Base-by-base conservation (phyloP, 768 basidiomycete genomes). In the Sporobolomyces roseus region DNA sequence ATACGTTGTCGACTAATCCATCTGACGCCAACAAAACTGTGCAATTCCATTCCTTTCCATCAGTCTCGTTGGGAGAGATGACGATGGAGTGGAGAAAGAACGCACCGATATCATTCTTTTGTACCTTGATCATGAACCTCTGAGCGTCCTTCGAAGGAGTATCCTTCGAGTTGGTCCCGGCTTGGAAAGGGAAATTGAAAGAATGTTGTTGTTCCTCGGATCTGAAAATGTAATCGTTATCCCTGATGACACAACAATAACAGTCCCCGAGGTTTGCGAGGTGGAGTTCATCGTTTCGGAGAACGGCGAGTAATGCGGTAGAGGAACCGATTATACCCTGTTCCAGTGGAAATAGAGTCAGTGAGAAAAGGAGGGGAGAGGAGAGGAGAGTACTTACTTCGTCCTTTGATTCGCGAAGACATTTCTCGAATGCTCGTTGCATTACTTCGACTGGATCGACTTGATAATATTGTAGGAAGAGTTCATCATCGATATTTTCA, bases 151-250 rank as follows among this genome's bases (percentile, higher is more conserved):
- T 76, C 75, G 77, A 75, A 21, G 89, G 87, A 30, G 82, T 83
- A 25, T 86, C 85, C n/a, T 83, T 79, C 3, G 83, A 83, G 48
- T 83, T 80, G 3, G 86, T 85, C 10, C 86, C 86, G 35, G 88
- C 84, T 74, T 86, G 86, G 33, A 83, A 81, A 0, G 85, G 86
- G n/a, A 83, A 84, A 73, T 87, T 87, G 78, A 87, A 87, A 19
- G 83, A 84, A 84, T 91, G 92, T 85, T 92, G 93, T 90, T 94
- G 93, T 78, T 96, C 93, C 49, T 89, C 85, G 55, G 87, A 89
- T 36, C 92, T 83, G 87, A 91, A 96, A 2, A 86, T 84, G 50
- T 96, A 86, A 61, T 85, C 82, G 9, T 84, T 87, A 16, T 78
- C 74, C 3, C 93, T 85, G 25, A 97, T 85, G 27, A 96, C 83